phyloP scores from a whole-genome alignment of 192 early-diverging fungal species.

The Coemansia sp. region DNA sequence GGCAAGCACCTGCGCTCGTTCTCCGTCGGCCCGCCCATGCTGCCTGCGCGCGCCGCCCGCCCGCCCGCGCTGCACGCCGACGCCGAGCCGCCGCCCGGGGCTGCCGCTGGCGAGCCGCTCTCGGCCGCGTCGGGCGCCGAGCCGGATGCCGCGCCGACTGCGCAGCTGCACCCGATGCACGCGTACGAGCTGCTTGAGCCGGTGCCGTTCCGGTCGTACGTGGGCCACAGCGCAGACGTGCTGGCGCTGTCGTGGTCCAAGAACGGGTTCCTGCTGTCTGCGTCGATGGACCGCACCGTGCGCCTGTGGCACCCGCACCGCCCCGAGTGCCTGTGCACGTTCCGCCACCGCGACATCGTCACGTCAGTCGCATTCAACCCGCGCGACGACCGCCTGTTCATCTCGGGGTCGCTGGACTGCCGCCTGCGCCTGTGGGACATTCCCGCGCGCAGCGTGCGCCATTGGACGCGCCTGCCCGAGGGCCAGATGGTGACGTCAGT shows the following conservation, averaged over 20 bases:
- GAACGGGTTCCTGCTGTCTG: slow-evolving; percentile 76
- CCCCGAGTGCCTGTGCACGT: slow-evolving; percentile 73
- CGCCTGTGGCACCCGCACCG: slow-evolving; percentile 79
- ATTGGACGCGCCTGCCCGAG: slow-evolving; percentile 73
- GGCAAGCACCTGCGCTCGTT: slow-evolving; percentile 33
- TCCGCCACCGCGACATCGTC: slow-evolving; percentile 76
- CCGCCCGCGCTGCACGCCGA: neutral
- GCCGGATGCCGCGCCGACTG: neutral
- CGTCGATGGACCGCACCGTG: slow-evolving; percentile 82
- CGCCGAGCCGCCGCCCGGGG: neutral
- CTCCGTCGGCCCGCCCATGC: slow-evolving; percentile 15
- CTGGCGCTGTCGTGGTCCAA: slow-evolving; percentile 71
- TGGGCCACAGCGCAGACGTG: slow-evolving; percentile 71
- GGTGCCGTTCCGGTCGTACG: slow-evolving; percentile 69
- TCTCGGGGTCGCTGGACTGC: slow-evolving; percentile 78
- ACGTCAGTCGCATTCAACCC: slow-evolving; percentile 81
- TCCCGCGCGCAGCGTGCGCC: slow-evolving; percentile 67
- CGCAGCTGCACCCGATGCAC: slow-evolving; percentile 43
- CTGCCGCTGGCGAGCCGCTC: neutral
- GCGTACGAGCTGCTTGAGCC: slow-evolving; percentile 60
- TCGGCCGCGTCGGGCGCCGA: no score
- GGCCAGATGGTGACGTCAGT: slow-evolving; percentile 76
- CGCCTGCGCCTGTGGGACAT: slow-evolving; percentile 83
- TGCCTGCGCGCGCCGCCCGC: neutral
- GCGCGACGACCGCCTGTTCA: slow-evolving; percentile 75